Evolutionary conservation across 2,329 filamentous ascomycete species (phyloP).

Genomic region (Lecanicillium sp.): DNA sequence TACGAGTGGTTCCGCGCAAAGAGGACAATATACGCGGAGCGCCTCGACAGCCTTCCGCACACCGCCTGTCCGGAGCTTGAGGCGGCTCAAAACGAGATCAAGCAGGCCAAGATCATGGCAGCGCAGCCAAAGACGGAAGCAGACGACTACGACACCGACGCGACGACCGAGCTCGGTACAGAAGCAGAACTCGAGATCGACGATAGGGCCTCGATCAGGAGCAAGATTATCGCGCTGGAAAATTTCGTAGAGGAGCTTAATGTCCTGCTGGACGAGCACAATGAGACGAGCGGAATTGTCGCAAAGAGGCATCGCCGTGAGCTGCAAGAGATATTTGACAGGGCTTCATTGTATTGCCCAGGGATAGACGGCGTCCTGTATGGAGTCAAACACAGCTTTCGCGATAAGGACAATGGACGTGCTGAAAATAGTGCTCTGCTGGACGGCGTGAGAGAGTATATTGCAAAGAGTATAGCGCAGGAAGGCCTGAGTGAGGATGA

Average conservation of each 20-base stretch:
- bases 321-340: not conserved
- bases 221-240: not conserved
- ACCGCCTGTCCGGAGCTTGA: no score
- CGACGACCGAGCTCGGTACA: no score
- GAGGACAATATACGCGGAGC: rapidly evolving
- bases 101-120: no score
- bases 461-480: no score
- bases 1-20: not conserved
- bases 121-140: no score
- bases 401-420: not conserved
- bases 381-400: not conserved
- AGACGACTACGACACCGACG: no score
- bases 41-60: not conserved
- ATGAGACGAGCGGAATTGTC: no score
- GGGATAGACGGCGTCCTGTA: not conserved
- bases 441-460: not conserved
- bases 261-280: no score
- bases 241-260: not conserved
- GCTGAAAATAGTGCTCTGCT: not conserved
- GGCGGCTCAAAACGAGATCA: no score
- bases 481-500: no score
- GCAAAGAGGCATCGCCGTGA: not conserved
- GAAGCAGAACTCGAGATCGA: not conserved
- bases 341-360: not conserved
- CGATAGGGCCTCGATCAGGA: not conserved